A percentile compares a stretch with the other conserved stretches of the same genome.
Evolutionary conservation across 2,329 filamentous ascomycete species (phyloP).

Genomic region (Aspergillus quadricinctus): DNA sequence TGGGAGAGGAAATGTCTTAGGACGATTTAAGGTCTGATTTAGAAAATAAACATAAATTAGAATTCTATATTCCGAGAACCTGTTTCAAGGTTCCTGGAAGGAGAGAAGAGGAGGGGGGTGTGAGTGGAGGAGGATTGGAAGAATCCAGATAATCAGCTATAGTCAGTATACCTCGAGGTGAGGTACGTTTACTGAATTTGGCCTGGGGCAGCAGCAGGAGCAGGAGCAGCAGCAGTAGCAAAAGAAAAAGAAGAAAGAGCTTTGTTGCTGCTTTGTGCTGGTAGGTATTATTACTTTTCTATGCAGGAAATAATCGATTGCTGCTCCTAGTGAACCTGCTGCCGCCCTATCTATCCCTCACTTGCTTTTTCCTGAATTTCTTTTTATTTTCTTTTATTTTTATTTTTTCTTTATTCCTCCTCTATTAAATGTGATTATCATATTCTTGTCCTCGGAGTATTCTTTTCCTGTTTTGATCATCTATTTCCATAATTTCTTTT

Average conservation of each 20-base stretch:
- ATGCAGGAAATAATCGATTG: background rate
- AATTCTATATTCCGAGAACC: background rate
- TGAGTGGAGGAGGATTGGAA: background rate
- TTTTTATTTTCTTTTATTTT: background rate
- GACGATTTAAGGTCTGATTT: conserved; percentile 4
- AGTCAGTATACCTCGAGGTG: background rate
- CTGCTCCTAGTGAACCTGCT: background rate
- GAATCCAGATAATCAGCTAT: background rate
- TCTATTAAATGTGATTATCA: background rate
- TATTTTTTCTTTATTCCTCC: background rate
- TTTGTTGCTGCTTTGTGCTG: background rate
- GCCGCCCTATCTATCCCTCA: conserved; percentile 3
- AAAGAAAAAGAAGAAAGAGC: background rate
- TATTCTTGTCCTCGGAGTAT: background rate
- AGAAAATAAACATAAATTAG: background rate
- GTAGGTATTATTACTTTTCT: conserved; percentile 1
- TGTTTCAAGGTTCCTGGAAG: conserved; percentile 3
- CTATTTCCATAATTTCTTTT: background rate
- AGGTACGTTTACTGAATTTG: background rate
- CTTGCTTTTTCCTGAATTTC: background rate
- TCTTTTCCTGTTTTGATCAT: background rate
- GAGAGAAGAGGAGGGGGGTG: background rate
- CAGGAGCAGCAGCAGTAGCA: background rate
- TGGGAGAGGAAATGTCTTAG: conserved; percentile 16
- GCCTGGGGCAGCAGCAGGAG: background rate